Evolutionary conservation across 1,139 yeast species (phyloP), one percentile per base, ranked within the genome.

Genomic region (Yamadazyma siamensis): DNA sequence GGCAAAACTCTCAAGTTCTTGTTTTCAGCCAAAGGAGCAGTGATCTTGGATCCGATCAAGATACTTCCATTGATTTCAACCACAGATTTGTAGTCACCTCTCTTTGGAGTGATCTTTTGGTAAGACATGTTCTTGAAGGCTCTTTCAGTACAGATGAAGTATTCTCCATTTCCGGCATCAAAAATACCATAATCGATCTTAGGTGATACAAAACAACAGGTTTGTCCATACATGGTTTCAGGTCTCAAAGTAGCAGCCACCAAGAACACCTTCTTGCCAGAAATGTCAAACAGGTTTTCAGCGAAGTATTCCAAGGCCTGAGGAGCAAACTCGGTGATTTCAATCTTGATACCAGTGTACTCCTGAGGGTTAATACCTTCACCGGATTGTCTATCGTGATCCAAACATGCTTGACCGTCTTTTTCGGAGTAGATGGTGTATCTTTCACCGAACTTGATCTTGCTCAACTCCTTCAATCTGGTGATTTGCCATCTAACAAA

Each of bases 341-440:
- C 66, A 52, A 91, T 91, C 72, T 91, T 91, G 54, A 91, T 79
- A 49, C 94, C 96, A 25, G 88, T 80, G 61, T 91, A 91, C 61
- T 91, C 98, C 63, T 94, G 98, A 25, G 98, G 96, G 46, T 82
- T 77, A 31, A 91, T 89, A 58, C 95, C 98, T 69, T 91, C 99
- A 56, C 99, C 99, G 31, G 91, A 77, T 60, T 77, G 83, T 73
- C 99, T 83, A 63, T 91, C 99, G 61, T 91, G 99, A 62, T 91
- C 98, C 88, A 91, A 89, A 72, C 99, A 91, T 27, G 98, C 95
- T 69, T 91, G 99, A 39, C 96, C 96, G 63, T 91, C 98, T 66
- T 85, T 89, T 54, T 89, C 95, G 25, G 97, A 89, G 65, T 86
- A 91, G 49, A 91, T 87, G 45, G 99, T 94, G 71, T 88, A 87